Evolutionary conservation across 75 land plant genomes (phyloP).

Genomic region (Ceratopteris richardii): DNA sequence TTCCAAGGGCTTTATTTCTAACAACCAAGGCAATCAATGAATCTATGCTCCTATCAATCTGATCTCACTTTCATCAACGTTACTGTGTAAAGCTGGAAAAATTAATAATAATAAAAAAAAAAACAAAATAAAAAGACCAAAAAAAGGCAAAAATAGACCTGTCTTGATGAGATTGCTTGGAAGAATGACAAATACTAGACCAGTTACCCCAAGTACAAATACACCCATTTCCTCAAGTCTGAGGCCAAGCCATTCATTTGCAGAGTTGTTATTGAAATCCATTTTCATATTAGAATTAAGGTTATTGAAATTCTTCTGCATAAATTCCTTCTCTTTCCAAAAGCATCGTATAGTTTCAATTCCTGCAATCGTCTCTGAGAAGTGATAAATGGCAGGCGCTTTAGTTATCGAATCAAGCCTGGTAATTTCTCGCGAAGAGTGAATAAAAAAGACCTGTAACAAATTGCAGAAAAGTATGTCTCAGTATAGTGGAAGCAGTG

Average conservation of each 20-base stretch:
- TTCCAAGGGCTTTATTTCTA: too few relatives aligned
- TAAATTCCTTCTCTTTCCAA: slow-evolving; percentile 5
- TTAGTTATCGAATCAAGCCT: slow-evolving; percentile 20
- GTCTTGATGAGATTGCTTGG: slow-evolving; percentile 9
- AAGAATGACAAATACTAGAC: slow-evolving; percentile 14
- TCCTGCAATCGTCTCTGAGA: slow-evolving; percentile 21
- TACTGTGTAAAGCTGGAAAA: too few relatives aligned
- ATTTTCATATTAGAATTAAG: slow-evolving; percentile 15
- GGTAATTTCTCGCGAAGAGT: slow-evolving; percentile 22
- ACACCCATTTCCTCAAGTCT: slow-evolving; percentile 16
- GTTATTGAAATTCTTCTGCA: slow-evolving; percentile 2
- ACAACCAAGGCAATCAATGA: too few relatives aligned
- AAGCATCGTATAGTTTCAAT: slow-evolving; percentile 17
- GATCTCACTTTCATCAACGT: too few relatives aligned
- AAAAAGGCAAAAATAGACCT: slow-evolving; percentile 5
- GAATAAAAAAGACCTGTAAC: slow-evolving; percentile 13
- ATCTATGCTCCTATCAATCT: too few relatives aligned
- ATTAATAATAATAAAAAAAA: too few relatives aligned
- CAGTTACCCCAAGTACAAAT: slow-evolving; percentile 10
- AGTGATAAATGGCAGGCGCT: slow-evolving; percentile 22
- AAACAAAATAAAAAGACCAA: too few relatives aligned
- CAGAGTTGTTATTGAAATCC: slow-evolving; percentile 18
- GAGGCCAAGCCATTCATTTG: slow-evolving; percentile 23
- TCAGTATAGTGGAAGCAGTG: neutral
- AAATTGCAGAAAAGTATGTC: neutral